Evolutionary conservation across 768 basidiomycete species (phyloP).

Genomic region (Pseudohyphozyma bogoriensis): DNA sequence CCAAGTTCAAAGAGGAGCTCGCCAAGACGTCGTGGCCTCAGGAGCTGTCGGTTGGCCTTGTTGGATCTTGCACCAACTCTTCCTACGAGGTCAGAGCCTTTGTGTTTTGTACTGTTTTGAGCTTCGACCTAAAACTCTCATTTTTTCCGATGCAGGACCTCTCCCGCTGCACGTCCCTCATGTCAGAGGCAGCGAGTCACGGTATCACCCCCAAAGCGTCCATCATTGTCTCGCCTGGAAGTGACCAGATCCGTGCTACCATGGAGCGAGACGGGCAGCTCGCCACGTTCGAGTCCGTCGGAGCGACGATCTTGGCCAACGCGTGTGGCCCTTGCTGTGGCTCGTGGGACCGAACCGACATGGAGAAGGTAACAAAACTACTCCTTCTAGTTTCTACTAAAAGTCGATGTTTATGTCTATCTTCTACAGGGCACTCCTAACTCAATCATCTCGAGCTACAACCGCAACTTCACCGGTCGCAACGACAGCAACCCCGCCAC

Average conservation of each 20-base stretch:
- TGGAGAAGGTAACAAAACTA: too few relatives aligned
- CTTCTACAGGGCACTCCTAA: conserved; percentile 91
- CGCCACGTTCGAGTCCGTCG: conserved; percentile 69
- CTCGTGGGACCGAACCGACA: conserved; percentile 95
- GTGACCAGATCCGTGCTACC: conserved; percentile 95
- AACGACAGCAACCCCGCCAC: conserved; percentile 99
- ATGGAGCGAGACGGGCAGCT: conserved; percentile 95
- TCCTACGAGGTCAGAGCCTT: too few relatives aligned
- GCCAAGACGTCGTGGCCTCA: conserved; percentile 95
- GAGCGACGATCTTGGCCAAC: conserved; percentile 90
- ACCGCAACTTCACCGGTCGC: conserved; percentile 99
- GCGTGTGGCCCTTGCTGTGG: conserved; percentile 99
- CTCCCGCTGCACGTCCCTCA: conserved; percentile 93
- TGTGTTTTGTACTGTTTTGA: too few relatives aligned
- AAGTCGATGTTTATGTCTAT: too few relatives aligned
- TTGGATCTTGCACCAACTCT: conserved; percentile 99
- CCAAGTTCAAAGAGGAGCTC: conserved; percentile 81
- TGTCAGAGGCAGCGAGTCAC: conserved; percentile 72
- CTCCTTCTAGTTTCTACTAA: too few relatives aligned
- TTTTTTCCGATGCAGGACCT: too few relatives aligned
- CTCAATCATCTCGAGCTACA: conserved; percentile 99
- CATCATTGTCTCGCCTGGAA: conserved; percentile 97
- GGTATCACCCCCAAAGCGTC: conserved; percentile 81
- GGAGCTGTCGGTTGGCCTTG: conserved; percentile 92
- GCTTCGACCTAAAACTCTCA: too few relatives aligned